phyloP scores from a whole-genome alignment of 352 stramenopile species.

The Pythium aphanidermatum region DNA sequence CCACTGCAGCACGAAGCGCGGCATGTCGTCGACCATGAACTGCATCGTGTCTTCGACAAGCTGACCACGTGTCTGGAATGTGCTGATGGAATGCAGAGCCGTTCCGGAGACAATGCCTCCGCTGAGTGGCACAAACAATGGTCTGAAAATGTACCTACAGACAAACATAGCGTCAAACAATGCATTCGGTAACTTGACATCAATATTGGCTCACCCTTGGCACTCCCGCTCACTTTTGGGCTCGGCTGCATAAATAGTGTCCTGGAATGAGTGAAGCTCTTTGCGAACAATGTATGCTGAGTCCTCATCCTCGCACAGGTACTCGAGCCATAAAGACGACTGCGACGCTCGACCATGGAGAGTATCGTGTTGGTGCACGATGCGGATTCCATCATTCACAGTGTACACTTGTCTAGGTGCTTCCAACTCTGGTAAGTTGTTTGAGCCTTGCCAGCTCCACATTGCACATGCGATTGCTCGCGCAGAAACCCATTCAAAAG shows the following conservation, averaged over 20 bases:
- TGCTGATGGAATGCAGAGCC: conserved; percentile 6
- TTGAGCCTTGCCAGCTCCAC: conserved; percentile 3
- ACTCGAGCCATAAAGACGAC: conserved; percentile 17
- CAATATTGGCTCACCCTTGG: conserved; percentile 9
- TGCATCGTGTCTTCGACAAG: not conserved
- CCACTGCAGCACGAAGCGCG: conserved; percentile 14
- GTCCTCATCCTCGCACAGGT: not conserved
- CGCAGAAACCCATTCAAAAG: conserved; percentile 10
- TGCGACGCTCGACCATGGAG: conserved; percentile 9
- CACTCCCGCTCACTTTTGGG: conserved; percentile 10
- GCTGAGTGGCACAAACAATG: conserved; percentile 5
- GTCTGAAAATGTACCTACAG: conserved; percentile 15
- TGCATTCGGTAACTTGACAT: not conserved
- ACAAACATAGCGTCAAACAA: not conserved
- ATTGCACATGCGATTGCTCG: conserved; percentile 1
- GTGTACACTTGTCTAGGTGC: conserved; percentile 3
- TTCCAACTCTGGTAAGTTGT: conserved; percentile 1
- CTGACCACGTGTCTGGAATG: conserved; percentile 3
- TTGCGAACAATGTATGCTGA: conserved; percentile 8
- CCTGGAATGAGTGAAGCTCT: conserved; percentile 17
- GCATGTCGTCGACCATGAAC: conserved; percentile 10
- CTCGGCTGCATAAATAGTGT: not conserved
- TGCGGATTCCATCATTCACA: conserved; percentile 5
- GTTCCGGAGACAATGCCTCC: conserved; percentile 11
- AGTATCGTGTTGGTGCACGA: conserved; percentile 13